Conservation (phyloP, 2,329 filamentous ascomycete species). For the Pseudogymnoascus sp. region DNA sequence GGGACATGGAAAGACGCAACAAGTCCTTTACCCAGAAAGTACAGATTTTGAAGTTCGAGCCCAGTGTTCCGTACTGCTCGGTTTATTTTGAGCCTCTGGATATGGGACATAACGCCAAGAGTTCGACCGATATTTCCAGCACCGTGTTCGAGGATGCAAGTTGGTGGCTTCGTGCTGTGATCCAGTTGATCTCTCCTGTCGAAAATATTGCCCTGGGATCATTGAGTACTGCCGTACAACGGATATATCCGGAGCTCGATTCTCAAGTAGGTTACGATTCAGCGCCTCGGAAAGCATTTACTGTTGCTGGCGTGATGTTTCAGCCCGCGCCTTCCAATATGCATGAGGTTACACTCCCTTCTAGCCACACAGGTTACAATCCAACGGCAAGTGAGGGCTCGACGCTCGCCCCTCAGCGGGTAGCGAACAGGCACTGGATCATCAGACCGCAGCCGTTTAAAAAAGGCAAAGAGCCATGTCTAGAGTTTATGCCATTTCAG, state of each 20-base stretch:
- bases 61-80: constrained; percentile 27
- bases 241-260: constrained; percentile 33
- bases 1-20: constrained; percentile 46
- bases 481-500: constrained; percentile 38
- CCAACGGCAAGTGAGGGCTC: neutral
- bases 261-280: neutral
- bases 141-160: neutral
- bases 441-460: neutral
- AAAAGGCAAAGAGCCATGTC: constrained; percentile 30
- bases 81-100: neutral
- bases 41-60: constrained; percentile 24
- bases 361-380: constrained; percentile 12
- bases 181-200: constrained; percentile 42
- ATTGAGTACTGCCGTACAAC: constrained; percentile 33
- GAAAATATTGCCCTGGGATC: constrained; percentile 36
- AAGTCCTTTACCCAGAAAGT: constrained; percentile 44
- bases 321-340: neutral
- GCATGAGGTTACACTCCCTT: neutral
- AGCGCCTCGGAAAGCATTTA: neutral
- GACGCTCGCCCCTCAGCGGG: neutral
- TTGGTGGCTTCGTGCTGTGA: constrained; percentile 26
- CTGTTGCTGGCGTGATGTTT: neutral
- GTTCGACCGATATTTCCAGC: constrained; percentile 14
- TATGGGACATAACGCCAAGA: no score
- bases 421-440: neutral